A percentile compares a stretch with the other conserved stretches of the same genome.
phyloP scores from a whole-genome alignment of 805 yeast species.

The Clavispora asparagi region DNA sequence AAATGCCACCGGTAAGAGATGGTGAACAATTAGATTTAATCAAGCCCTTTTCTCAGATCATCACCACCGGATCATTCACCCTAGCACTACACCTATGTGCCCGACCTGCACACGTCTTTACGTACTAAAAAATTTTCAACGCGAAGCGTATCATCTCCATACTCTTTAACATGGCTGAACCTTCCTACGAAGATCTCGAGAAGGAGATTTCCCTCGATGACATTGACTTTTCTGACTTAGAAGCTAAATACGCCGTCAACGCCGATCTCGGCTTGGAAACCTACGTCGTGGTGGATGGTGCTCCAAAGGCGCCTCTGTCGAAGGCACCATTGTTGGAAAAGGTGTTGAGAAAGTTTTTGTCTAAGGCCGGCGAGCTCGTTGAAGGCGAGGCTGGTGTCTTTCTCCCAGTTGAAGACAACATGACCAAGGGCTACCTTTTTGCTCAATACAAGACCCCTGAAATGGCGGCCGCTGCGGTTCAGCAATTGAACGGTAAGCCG shows the following conservation, averaged over 20 bases:
- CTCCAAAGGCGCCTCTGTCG: slow-evolving; percentile 89
- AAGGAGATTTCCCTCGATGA: slow-evolving; percentile 41
- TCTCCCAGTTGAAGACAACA: slow-evolving; percentile 77
- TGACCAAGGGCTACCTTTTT: slow-evolving; percentile 81
- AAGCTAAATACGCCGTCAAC: slow-evolving; percentile 59
- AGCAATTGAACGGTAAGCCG: slow-evolving; percentile 79
- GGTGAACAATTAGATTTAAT: too few relatives aligned
- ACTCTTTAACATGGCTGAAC: slow-evolving; percentile 10
- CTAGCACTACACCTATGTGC: not conserved
- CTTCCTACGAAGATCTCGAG: slow-evolving; percentile 28
- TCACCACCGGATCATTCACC: not conserved
- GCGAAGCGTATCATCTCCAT: not conserved
- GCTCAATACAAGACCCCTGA: slow-evolving; percentile 69
- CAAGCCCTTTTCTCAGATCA: not conserved
- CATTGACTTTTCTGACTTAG: slow-evolving; percentile 80
- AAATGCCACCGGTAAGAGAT: too few relatives aligned
- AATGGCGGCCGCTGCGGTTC: slow-evolving; percentile 74
- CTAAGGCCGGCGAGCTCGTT: slow-evolving; percentile 68
- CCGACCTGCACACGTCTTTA: not conserved
- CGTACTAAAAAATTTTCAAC: not conserved
- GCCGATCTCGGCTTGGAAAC: slow-evolving; percentile 62
- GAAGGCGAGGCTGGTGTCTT: slow-evolving; percentile 59
- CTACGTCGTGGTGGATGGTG: slow-evolving; percentile 87
- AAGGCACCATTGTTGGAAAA: slow-evolving; percentile 80
- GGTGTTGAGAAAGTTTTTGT: slow-evolving; percentile 77